Evolutionary conservation across 805 yeast species (phyloP).

Genomic region (Saccharomycopsis babjevae): DNA sequence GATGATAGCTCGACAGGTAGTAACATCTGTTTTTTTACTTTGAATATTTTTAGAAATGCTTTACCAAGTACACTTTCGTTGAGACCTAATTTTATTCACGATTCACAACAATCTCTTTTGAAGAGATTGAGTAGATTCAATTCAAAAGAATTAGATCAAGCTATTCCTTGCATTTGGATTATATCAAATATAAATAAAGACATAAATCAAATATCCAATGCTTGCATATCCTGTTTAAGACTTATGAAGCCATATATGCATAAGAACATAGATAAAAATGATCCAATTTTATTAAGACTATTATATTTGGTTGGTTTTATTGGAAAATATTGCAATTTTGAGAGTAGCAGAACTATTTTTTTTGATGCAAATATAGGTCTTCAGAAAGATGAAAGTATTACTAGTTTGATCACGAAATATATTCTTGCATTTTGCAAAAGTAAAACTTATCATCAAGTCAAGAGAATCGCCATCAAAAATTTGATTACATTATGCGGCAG

Average conservation of each 20-base stretch:
- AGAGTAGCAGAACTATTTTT: constrained; percentile 33
- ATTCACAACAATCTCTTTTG: constrained; percentile 43
- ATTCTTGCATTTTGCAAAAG: constrained; percentile 43
- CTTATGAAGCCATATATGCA: constrained; percentile 38
- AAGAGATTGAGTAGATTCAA: constrained; percentile 49
- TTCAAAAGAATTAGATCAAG: constrained; percentile 55
- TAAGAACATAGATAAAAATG: constrained; percentile 19
- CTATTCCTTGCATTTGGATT: constrained; percentile 59
- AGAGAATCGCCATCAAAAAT: constrained; percentile 46
- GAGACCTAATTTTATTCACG: constrained; percentile 39
- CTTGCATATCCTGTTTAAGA: constrained; percentile 51
- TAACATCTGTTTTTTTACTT: constrained; percentile 36
- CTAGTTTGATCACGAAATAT: constrained; percentile 48
- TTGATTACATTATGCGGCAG: constrained; percentile 48
- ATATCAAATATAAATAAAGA: constrained; percentile 39
- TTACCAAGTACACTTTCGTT: constrained; percentile 36
- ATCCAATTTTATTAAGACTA: constrained; percentile 42
- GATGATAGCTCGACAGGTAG: constrained; percentile 35
- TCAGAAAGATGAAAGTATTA: constrained; percentile 42
- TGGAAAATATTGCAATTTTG: constrained; percentile 61
- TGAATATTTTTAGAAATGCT: constrained; percentile 44
- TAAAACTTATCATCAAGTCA: constrained; percentile 26
- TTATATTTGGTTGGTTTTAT: constrained; percentile 58
- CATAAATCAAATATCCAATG: constrained; percentile 42
- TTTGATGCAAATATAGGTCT: constrained; percentile 30